Conservation (phyloP, 139 green algal species). For the Haematococcus sp. region DNA sequence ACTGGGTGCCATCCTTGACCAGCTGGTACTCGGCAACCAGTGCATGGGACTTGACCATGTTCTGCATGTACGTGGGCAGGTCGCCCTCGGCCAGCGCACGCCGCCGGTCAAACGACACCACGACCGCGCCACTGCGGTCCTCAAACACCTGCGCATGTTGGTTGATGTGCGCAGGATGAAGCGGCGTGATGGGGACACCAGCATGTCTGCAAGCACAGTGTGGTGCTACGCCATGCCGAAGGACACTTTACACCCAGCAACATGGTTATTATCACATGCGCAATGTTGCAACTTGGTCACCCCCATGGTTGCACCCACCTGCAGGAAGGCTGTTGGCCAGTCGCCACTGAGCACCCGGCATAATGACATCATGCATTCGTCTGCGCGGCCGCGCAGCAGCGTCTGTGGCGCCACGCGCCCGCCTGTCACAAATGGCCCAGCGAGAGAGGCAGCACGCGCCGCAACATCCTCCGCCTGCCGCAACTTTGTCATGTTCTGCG, state of each 20-base stretch:
- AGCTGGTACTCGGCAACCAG: conserved; percentile 25
- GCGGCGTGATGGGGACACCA: no score
- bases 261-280: no score
- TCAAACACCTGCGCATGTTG: conserved; percentile 46
- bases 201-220: no score
- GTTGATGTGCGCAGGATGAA: no score
- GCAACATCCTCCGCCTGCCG: neutral
- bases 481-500: neutral
- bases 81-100: conserved; percentile 36
- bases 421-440: conserved; percentile 7
- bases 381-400: conserved; percentile 25
- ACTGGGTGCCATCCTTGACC: conserved; percentile 35
- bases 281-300: no score
- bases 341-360: conserved; percentile 35
- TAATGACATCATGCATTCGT: conserved; percentile 44
- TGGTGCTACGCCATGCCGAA: no score
- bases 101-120: conserved; percentile 31
- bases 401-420: neutral
- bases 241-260: no score
- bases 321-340: conserved; percentile 41
- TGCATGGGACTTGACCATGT: conserved; percentile 21
- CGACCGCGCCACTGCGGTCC: conserved; percentile 35
- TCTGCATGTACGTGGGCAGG: conserved; percentile 43
- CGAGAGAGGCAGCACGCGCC: neutral
- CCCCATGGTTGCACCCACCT: conserved; percentile 35